These are phyloP conservation scores for Heliophila coronopifolia DNA, from an alignment of 441 rosid genomes.

Conservation along the genomic window DNA sequence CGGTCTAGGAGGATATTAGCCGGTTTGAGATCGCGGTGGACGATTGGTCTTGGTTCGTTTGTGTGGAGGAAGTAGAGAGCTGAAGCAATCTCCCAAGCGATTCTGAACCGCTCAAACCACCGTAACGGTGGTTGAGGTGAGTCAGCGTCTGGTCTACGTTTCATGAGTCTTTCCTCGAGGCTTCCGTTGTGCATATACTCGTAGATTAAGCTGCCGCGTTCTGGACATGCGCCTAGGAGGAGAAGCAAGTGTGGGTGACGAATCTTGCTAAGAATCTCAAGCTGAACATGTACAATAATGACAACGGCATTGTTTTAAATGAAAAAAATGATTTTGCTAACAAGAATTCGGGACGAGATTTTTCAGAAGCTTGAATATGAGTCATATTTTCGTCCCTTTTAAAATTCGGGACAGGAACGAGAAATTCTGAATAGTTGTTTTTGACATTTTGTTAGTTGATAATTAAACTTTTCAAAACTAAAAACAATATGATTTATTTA, in stretches of 20 bases:
- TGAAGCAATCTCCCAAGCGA: constrained; percentile 90
- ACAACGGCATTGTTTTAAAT: not conserved
- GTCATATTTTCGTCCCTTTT: too few relatives aligned
- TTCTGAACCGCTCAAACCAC: constrained; percentile 71
- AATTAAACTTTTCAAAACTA: too few relatives aligned
- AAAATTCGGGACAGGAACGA: too few relatives aligned
- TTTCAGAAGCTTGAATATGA: too few relatives aligned
- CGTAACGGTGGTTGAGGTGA: constrained; percentile 60
- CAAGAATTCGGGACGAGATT: too few relatives aligned
- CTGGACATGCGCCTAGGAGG: constrained; percentile 91
- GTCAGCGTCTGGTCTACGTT: constrained; percentile 42
- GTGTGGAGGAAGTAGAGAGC: constrained; percentile 76
- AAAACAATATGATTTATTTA: too few relatives aligned
- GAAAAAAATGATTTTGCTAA: not conserved
- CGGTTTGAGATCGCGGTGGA: constrained; percentile 91
- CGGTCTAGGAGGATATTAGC: constrained; percentile 79
- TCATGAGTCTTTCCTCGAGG: constrained; percentile 64
- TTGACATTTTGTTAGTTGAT: too few relatives aligned
- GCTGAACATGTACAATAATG: constrained; percentile 38
- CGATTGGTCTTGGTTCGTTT: constrained; percentile 63
- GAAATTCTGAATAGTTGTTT: too few relatives aligned
- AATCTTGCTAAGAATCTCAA: constrained; percentile 75
- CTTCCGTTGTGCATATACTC: constrained; percentile 92
- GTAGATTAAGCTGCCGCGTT: constrained; percentile 67
- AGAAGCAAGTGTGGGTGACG: constrained; percentile 88